These are phyloP conservation scores for Amylocarpus encephaloides DNA, from an alignment of 2,329 filamentous ascomycete species.

Conservation along the genomic window DNA sequence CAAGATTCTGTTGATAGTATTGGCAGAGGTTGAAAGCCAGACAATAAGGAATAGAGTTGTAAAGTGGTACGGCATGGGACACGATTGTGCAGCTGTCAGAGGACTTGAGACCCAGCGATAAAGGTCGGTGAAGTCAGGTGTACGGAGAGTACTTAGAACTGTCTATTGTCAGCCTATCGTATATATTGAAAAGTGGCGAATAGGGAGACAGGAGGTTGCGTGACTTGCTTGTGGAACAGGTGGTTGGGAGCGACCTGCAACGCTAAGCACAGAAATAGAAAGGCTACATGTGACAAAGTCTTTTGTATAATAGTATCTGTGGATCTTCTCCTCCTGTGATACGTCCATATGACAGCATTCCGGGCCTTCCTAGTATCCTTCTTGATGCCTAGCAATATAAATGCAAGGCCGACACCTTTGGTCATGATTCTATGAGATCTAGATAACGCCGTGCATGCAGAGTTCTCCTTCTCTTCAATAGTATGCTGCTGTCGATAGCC, in stretches of 20 bases:
- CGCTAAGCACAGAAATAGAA: conserved; percentile 4
- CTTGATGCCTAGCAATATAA: conserved; percentile 10
- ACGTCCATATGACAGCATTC: conserved; percentile 11
- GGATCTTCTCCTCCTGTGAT: conserved; percentile 6
- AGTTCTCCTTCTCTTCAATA: conserved; percentile 4
- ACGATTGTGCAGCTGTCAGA: not conserved
- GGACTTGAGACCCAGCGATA: not conserved
- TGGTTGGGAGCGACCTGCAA: not conserved
- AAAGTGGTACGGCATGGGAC: not conserved
- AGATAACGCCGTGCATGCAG: conserved; percentile 18
- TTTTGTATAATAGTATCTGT: conserved; percentile 18
- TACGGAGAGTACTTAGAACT: conserved; percentile 1
- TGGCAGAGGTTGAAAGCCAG: not conserved
- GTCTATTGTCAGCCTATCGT: conserved; percentile 4
- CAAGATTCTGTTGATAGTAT: not conserved
- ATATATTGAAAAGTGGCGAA: conserved; percentile 15
- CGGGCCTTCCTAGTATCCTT: conserved; percentile 1
- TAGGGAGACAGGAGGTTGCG: not conserved
- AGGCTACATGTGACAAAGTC: conserved; percentile 6
- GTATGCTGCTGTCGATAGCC: not conserved
- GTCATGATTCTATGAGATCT: conserved; percentile 8
- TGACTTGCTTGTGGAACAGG: conserved; percentile 6
- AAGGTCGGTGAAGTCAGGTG: not conserved
- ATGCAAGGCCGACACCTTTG: conserved; percentile 2
- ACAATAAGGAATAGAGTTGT: not conserved